Evolutionary conservation across 139 green algal species (phyloP), one percentile per base, ranked within the genome.

Genomic region (Picochlorum sp.): DNA sequence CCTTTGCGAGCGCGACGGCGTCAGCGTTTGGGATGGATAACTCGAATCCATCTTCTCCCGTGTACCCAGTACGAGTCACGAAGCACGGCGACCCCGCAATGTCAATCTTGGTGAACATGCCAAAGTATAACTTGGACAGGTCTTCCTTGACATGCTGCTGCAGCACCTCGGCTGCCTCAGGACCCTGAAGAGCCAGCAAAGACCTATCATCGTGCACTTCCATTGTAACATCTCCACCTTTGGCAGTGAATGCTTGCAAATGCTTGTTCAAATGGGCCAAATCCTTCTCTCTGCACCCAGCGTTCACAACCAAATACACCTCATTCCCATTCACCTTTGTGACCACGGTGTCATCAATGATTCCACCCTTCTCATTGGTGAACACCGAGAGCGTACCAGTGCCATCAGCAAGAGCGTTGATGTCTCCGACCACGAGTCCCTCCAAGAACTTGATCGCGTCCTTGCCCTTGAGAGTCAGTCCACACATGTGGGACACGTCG

Each of bases 41-140:
- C 73, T 99, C 94, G 73, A 99, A 99, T 0, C 94, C 94, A 65
- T 99, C 94, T 78, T 99, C 94, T 13, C 94, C 94, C 15, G 94
- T 99, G 87, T 99, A 99, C 83, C 88, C 95, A 6, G 92, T 97
- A 66, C 93, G 85, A 4, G 93, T 97, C 34, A 97, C 52, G 75
- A 81, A 97, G 73, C 79, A 90, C 21, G 85, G 81, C 4, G 83
- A 68, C 45, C 92, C 91, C 49, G 71, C 75, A 20, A 98, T 74
- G 50, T 86, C 77, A 16, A 88, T 66, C 15, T 73, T 70, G 3
- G 51, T 70, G 72, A 98, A 97, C 60, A 89, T 79, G 66, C 78
- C 79, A 75, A 98, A 98, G 83, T 92, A 97, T 6, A 97, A 64
- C 70, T 89, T 87, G 63, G 16, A 68, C 23, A 98, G 81, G 78